phyloP scores from a whole-genome alignment of 192 early-diverging fungal genomes.

The Linnemannia hyalina region DNA sequence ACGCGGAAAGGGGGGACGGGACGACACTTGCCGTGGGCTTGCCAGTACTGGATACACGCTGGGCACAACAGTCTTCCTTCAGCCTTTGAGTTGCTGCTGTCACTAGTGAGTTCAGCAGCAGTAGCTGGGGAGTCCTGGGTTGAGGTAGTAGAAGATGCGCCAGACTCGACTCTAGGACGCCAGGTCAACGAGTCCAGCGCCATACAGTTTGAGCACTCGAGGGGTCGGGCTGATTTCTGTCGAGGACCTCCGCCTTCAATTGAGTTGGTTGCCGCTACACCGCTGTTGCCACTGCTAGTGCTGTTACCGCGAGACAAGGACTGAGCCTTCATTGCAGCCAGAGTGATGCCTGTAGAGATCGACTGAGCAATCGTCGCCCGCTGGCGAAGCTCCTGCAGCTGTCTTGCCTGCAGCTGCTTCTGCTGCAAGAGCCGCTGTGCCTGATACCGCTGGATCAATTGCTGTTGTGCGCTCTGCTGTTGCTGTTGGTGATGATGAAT shows the following conservation, averaged over 20 bases:
- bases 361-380: background rate
- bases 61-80: conserved; percentile 15
- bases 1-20: conserved; percentile 33
- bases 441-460: conserved; percentile 40
- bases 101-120: background rate
- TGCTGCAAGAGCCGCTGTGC: conserved; percentile 39
- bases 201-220: conserved; percentile 34
- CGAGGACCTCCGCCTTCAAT: background rate
- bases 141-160: background rate
- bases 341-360: background rate
- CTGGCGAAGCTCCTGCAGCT: conserved; percentile 26
- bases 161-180: conserved; percentile 9
- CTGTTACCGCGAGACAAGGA: no score
- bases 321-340: background rate
- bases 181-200: conserved; percentile 20
- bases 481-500: conserved; percentile 20
- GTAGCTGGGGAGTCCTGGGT: background rate
- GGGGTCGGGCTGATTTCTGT: conserved; percentile 6
- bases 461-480: conserved; percentile 22
- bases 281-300: background rate
- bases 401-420: conserved; percentile 33
- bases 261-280: background rate
- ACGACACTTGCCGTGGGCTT: conserved; percentile 22
- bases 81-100: background rate
- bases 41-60: conserved; percentile 23